Conservation (phyloP, 2,329 filamentous ascomycete genomes). For the Dryadomyces quercus-mongolicae region DNA sequence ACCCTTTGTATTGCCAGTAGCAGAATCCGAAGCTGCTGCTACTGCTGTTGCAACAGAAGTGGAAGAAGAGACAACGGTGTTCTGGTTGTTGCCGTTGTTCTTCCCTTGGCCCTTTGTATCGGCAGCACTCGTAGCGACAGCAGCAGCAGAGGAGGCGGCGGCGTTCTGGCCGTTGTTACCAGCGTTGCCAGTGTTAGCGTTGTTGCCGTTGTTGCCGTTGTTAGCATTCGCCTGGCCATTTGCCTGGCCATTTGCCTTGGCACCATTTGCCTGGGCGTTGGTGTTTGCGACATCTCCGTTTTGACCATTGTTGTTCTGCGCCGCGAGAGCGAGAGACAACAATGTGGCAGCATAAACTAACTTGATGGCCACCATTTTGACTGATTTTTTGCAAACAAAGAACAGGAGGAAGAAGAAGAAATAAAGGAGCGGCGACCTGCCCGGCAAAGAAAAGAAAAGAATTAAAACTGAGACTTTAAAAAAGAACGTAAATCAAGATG, state of each 20-base stretch:
- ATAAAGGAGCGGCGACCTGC: constrained; percentile 9
- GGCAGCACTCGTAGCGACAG: not conserved
- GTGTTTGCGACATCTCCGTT: not conserved
- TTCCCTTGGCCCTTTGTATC: too few species aligned
- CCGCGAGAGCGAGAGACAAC: constrained; percentile 15
- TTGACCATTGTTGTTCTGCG: constrained; percentile 10
- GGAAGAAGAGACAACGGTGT: not conserved
- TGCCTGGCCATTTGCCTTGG: not conserved
- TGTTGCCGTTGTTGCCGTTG: constrained; percentile 1
- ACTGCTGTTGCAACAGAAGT: not conserved
- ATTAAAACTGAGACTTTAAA: constrained; percentile 8
- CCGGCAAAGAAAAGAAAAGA: constrained; percentile 4
- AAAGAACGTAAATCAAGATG: constrained; percentile 9
- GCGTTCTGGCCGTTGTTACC: constrained; percentile 3
- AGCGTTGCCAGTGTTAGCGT: not conserved
- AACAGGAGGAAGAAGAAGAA: constrained; percentile 1
- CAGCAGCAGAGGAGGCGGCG: not conserved
- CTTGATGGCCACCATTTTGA: constrained; percentile 17
- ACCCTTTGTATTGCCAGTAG: not conserved
- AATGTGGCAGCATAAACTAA: constrained; percentile 18
- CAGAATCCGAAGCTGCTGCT: not conserved
- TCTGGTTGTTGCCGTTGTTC: not conserved
- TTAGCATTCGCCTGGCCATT: not conserved
- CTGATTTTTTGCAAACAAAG: constrained; percentile 7
- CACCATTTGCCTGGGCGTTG: not conserved